Percentiles rank a stretch among this genome's conserved stretches.
These are phyloP conservation scores for Mycena belliarum DNA, from an alignment of 768 basidiomycete genomes.

Conservation along the genomic window DNA sequence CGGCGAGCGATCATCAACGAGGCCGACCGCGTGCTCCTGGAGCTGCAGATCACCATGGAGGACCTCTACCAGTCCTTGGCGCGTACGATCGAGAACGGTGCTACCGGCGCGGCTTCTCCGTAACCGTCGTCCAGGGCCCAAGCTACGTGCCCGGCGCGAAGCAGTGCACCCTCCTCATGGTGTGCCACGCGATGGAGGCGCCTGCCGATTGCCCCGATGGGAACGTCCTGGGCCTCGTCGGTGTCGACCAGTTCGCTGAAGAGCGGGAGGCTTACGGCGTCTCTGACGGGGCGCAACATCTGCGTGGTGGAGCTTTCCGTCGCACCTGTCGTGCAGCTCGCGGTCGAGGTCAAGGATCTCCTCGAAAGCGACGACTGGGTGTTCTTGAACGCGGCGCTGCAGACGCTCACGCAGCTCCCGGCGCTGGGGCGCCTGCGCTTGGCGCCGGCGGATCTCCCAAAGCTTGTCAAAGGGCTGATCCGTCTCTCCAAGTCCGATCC, in stretches of 20 bases:
- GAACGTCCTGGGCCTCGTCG: slow-evolving; percentile 98
- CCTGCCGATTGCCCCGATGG: slow-evolving; percentile 99
- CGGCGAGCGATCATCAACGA: no score
- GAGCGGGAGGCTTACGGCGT: slow-evolving; percentile 95
- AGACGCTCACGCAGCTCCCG: no score
- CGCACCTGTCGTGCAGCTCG: slow-evolving; percentile 97
- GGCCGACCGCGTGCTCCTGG: no score
- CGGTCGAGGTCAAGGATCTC: slow-evolving; percentile 99
- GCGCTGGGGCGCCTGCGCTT: no score
- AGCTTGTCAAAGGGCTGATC: slow-evolving; percentile 99
- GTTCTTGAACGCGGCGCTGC: no score
- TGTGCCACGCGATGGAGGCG: slow-evolving; percentile 97
- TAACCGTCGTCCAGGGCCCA: slow-evolving; percentile 98
- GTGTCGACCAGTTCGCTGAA: slow-evolving; percentile 99
- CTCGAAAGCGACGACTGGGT: no score
- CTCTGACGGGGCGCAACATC: slow-evolving; percentile 99
- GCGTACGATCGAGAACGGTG: no score
- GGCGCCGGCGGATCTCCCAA: slow-evolving; percentile 90
- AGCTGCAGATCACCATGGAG: no score
- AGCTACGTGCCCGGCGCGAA: slow-evolving; percentile 99
- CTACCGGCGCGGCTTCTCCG: no score
- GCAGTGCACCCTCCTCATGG: slow-evolving; percentile 99
- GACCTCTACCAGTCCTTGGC: no score
- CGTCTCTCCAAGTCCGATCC: slow-evolving; percentile 99
- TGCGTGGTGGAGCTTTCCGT: slow-evolving; percentile 99